These are phyloP conservation scores for Medicago truncatula DNA, from an alignment of 306 rosid genomes.

Conservation along the genomic window DNA sequence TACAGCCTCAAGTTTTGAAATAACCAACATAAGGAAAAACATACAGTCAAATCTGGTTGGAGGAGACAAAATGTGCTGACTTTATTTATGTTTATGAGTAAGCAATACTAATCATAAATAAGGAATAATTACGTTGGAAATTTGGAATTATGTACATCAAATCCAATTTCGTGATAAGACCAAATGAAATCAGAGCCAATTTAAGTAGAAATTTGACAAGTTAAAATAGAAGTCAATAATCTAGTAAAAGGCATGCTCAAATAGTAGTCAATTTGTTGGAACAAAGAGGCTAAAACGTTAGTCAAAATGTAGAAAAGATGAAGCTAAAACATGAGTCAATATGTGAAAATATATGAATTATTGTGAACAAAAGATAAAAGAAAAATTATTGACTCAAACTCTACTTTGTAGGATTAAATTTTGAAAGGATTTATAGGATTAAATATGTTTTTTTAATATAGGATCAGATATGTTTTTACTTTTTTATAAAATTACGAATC, in stretches of 20 bases:
- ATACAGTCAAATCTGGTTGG: background rate
- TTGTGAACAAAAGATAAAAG: background rate
- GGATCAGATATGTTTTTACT: too few relatives aligned
- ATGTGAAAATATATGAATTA: background rate
- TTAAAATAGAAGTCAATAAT: constrained; percentile 25
- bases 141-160: background rate
- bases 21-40: background rate
- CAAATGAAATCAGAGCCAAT: background rate
- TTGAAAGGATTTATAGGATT: too few relatives aligned
- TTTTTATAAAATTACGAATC: too few relatives aligned
- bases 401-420: too few relatives aligned
- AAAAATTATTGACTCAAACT: too few relatives aligned
- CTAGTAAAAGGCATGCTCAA: background rate
- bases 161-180: background rate
- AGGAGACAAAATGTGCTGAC: constrained; percentile 1
- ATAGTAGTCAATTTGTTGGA: background rate
- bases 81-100: background rate
- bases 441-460: too few relatives aligned
- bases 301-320: too few relatives aligned
- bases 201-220: background rate
- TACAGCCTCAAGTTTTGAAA: background rate
- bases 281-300: background rate
- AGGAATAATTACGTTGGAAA: background rate
- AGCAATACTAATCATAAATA: background rate
- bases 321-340: too few relatives aligned